Percentiles rank a stretch among this genome's conserved stretches.
Conservation (phyloP, 2,329 filamentous ascomycete species). For the Cryphonectria parasitica region DNA sequence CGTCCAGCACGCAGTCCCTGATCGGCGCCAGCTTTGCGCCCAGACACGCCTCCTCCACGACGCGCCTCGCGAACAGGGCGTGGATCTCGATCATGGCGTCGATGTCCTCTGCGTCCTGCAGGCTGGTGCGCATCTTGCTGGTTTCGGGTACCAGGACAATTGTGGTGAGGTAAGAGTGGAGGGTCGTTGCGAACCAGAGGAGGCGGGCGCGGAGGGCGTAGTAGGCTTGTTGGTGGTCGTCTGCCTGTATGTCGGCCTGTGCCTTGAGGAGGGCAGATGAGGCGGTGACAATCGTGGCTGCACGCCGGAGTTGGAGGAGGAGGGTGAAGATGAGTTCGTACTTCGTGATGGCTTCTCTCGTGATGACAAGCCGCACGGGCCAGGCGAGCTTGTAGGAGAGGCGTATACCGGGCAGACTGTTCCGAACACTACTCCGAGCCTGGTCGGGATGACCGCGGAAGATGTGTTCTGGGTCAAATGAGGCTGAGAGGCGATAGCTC, state of each 20-base stretch:
- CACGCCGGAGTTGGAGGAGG: constrained; percentile 76
- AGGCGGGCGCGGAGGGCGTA: constrained; percentile 69
- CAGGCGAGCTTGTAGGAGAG: constrained; percentile 71
- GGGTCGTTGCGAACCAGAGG: constrained; percentile 75
- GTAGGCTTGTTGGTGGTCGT: constrained; percentile 53
- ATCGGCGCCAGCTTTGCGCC: constrained; percentile 71
- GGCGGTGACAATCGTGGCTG: constrained; percentile 67
- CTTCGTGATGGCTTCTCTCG: constrained; percentile 61
- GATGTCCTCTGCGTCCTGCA: constrained; percentile 70
- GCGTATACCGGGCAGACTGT: constrained; percentile 64
- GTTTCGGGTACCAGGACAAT: constrained; percentile 69
- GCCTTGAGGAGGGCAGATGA: constrained; percentile 57
- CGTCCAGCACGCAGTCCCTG: constrained; percentile 70
- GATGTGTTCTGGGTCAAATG: constrained; percentile 46
- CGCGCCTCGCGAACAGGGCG: constrained; percentile 60
- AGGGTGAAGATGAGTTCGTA: constrained; percentile 78
- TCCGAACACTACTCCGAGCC: constrained; percentile 61
- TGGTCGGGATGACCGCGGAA: constrained; percentile 46
- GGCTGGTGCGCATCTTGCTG: constrained; percentile 56
- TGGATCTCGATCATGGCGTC: constrained; percentile 81
- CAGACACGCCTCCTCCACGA: constrained; percentile 72
- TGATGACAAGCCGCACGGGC: constrained; percentile 74
- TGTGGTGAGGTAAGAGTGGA: constrained; percentile 77
- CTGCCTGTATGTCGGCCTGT: constrained; percentile 46
- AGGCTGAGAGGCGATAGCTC: constrained; percentile 64